Conservation (phyloP, 1,284 basidiomycete genomes). For the Leccinum pallidistipes region DNA sequence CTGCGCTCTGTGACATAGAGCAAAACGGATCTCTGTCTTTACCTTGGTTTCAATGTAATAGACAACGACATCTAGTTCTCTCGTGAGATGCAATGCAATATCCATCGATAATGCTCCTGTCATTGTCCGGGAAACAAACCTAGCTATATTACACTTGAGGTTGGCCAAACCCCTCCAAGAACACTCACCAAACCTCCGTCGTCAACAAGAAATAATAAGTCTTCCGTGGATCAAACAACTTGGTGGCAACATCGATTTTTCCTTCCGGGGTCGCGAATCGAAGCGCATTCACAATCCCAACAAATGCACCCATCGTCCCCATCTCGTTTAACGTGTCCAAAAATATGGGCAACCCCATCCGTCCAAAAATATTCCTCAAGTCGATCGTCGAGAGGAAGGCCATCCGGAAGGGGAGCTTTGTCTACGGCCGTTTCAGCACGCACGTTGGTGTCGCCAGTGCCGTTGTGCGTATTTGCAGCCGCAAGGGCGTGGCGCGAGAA, state of each 20-base stretch:
- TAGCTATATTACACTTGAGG: background rate
- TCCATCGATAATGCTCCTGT: constrained; percentile 1
- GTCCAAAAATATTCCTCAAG: constrained; percentile 9
- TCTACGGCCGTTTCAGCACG: background rate
- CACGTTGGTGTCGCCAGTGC: too few species aligned
- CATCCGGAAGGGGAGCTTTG: background rate
- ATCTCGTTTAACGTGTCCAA: constrained; percentile 8
- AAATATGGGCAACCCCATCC: constrained; percentile 1
- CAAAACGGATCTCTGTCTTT: constrained; percentile 5
- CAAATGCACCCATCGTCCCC: background rate
- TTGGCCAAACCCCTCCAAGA: background rate
- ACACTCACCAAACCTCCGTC: constrained; percentile 11
- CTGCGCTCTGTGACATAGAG: constrained; percentile 8
- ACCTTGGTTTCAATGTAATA: background rate
- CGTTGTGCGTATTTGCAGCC: too few species aligned
- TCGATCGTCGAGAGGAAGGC: constrained; percentile 8
- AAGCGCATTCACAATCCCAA: background rate
- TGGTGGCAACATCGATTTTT: constrained; percentile 6
- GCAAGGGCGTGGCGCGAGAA: too few species aligned
- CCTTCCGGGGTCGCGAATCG: background rate
- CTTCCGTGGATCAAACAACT: constrained; percentile 9
- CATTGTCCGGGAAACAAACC: constrained; percentile 4
- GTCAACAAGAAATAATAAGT: constrained; percentile 9
- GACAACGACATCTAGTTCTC: constrained; percentile 9
- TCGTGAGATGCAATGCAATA: constrained; percentile 13